Percentiles rank a stretch among this genome's conserved stretches.
Evolutionary conservation across 2,329 filamentous ascomycete genomes (phyloP).

Genomic region (Stagonosporopsis rhizophila): DNA sequence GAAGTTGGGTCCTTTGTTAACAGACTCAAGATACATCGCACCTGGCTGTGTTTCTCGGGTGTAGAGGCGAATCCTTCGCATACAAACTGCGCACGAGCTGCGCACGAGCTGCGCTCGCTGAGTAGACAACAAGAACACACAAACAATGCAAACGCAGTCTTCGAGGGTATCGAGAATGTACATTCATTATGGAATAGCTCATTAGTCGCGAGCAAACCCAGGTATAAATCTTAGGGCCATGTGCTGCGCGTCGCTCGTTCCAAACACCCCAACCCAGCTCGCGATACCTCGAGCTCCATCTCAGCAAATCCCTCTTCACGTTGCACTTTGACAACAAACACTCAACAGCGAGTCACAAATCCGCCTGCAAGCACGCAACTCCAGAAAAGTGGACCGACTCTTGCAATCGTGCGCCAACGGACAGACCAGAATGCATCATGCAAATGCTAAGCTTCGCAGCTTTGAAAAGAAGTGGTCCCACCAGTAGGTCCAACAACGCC

Average conservation of each 20-base stretch:
- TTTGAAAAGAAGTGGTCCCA: conserved; percentile 11
- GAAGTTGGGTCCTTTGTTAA: too few relatives aligned
- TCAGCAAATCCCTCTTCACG: not conserved
- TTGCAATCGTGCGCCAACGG: conserved; percentile 12
- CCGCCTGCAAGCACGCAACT: not conserved
- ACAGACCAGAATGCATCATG: conserved; percentile 17
- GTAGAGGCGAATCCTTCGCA: too few relatives aligned
- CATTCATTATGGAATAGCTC: conserved; percentile 22
- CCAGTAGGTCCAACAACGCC: conserved; percentile 13
- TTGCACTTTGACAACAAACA: conserved; percentile 3
- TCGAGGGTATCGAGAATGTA: conserved; percentile 20
- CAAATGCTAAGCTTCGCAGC: conserved; percentile 16
- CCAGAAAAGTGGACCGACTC: not conserved
- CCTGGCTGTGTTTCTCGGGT: too few relatives aligned
- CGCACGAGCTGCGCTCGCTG: too few relatives aligned
- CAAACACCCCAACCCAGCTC: conserved; percentile 1
- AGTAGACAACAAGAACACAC: too few relatives aligned
- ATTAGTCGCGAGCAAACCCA: conserved; percentile 15
- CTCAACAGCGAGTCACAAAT: not conserved
- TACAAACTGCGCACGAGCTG: too few relatives aligned
- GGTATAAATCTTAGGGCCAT: conserved; percentile 1
- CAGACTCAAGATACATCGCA: too few relatives aligned
- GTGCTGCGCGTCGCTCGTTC: not conserved
- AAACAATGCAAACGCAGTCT: too few relatives aligned
- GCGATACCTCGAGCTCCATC: not conserved